Conservation (phyloP, 345 rosid genomes). For the Laguncularia racemosa region DNA sequence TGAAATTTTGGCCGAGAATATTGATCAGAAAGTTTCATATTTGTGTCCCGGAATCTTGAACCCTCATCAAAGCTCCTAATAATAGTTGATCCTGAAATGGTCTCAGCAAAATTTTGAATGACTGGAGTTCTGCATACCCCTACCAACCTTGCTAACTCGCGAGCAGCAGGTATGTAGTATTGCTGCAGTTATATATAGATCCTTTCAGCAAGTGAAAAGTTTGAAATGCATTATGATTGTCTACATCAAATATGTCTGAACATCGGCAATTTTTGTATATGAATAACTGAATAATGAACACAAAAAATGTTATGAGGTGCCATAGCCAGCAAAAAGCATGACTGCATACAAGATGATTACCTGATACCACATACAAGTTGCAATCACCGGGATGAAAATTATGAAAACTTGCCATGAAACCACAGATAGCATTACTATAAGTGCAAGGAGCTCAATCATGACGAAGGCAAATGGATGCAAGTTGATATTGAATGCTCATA, state of each 20-base stretch:
- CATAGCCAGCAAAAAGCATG: neutral
- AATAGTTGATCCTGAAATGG: slow-evolving; percentile 58
- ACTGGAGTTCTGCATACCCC: slow-evolving; percentile 72
- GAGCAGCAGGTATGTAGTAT: slow-evolving; percentile 60
- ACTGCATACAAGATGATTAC: slow-evolving; percentile 20
- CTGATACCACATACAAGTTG: slow-evolving; percentile 70
- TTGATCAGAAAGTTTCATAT: slow-evolving; percentile 44
- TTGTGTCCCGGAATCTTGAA: slow-evolving; percentile 42
- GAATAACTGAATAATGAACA: neutral
- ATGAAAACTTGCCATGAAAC: slow-evolving; percentile 79
- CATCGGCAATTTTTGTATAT: neutral
- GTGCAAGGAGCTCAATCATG: slow-evolving; percentile 53
- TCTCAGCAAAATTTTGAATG: slow-evolving; percentile 71
- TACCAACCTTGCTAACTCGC: slow-evolving; percentile 60
- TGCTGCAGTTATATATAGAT: slow-evolving; percentile 28
- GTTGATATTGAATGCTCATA: slow-evolving; percentile 31
- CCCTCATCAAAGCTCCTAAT: slow-evolving; percentile 71
- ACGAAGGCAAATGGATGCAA: slow-evolving; percentile 40
- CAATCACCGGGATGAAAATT: slow-evolving; percentile 57
- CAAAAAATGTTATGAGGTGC: no score
- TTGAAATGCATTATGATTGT: no score
- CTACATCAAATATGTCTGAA: no score
- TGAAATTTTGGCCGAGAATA: slow-evolving; percentile 50
- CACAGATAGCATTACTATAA: slow-evolving; percentile 72
- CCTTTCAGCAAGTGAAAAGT: no score